Base-by-base conservation (phyloP, 1,284 basidiomycete genomes). In the Ustilago loliicola region DNA sequence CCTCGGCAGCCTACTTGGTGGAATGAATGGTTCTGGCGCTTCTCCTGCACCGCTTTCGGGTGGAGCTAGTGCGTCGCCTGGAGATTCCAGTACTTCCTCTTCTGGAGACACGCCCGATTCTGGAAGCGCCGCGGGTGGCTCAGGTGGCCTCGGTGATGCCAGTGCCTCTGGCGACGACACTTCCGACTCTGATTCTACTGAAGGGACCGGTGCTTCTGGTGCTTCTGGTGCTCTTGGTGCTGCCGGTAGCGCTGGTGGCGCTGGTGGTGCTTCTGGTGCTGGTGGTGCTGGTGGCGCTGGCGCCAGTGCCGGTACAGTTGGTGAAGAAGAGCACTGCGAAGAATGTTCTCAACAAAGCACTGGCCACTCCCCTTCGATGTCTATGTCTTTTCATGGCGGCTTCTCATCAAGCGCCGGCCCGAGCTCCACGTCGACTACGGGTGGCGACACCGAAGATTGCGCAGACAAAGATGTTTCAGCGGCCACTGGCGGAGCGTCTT, bases 191-290 rank as follows among this genome's bases (percentile, higher is more conserved):
- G 54, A 53, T 8, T 6, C 29, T 29, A 17, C 54, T 32, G 61
- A 21, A 25, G 30, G 29, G 10, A n/a, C 29, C 52, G 60, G 30
- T 25, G 40, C 40, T 30, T 13, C 21, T n/a, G 61, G 42, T 15
- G 3, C 25, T 29, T 15, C 52, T 17, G 53, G 60, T n/a, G 13
- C 51, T 7, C 15, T n/a, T 38, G 34, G 34, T 36, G 34, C 8
- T 38, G n/a, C 25, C 23, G 21, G 45, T 23, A n/a, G 45, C 23
- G 9, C n/a, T 27, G 45, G 21, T 48, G 45, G 45, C 45, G 23
- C 64, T 50, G 70, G 56, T 19, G 60, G 62, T 23, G 45, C 57
- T 27, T 72, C 54, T 3, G 66, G 61, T 48, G 23, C 52, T 10
- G 65, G 65, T 2, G 45, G 58, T 21, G 19, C 38, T 29, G 55